phyloP scores from a whole-genome alignment of 2,329 filamentous ascomycete species.

The Verticillium alfalfae region DNA sequence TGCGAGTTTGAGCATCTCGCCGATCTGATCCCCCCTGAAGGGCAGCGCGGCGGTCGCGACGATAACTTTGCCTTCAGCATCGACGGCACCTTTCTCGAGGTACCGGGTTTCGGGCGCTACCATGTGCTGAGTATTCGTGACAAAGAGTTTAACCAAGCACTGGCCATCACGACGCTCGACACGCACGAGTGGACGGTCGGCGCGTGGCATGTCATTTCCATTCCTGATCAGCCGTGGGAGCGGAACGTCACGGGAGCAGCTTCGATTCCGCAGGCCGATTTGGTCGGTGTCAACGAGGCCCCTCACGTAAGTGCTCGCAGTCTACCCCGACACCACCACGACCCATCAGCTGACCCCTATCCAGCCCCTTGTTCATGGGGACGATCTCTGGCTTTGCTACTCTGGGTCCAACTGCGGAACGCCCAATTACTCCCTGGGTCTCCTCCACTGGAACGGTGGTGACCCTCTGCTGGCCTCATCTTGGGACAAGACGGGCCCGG shows the following conservation, averaged over 20 bases:
- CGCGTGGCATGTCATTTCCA: constrained; percentile 10
- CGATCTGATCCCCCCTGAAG: not conserved
- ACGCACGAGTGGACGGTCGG: constrained; percentile 7
- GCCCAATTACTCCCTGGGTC: constrained; percentile 9
- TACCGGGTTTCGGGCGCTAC: constrained; percentile 6
- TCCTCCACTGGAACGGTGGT: constrained; percentile 9
- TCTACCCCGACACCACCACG: no score
- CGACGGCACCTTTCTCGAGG: constrained; percentile 1
- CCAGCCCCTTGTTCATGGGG: constrained; percentile 9
- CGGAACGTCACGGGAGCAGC: constrained; percentile 3
- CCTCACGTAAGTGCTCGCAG: not conserved
- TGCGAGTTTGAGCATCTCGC: constrained; percentile 1
- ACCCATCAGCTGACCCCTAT: not conserved
- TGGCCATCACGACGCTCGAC: constrained; percentile 8
- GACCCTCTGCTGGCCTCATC: constrained; percentile 2
- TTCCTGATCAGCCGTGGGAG: constrained; percentile 11
- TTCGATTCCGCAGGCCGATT: not conserved
- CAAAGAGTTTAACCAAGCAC: constrained; percentile 4
- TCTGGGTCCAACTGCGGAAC: constrained; percentile 10
- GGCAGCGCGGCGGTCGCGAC: not conserved
- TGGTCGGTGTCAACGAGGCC: constrained; percentile 1
- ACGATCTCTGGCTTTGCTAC: constrained; percentile 10
- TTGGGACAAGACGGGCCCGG: constrained; percentile 9
- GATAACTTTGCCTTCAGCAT: constrained; percentile 3
- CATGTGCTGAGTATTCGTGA: constrained; percentile 9